Evolutionary conservation across 352 stramenopile genomes (phyloP).

Genomic region (Phytophthora tentaculata): DNA sequence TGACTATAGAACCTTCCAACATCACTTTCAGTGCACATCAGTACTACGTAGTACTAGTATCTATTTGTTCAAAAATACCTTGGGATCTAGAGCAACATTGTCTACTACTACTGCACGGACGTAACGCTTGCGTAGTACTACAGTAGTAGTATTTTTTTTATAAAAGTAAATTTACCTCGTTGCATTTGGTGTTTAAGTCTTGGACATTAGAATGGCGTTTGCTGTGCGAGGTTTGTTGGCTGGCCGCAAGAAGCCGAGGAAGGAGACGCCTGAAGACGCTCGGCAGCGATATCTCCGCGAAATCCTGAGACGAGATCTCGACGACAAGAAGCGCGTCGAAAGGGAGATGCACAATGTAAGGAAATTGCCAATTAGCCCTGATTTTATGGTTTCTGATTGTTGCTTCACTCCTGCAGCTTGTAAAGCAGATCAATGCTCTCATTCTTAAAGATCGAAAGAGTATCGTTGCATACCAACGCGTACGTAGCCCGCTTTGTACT

Average conservation of each 20-base stretch:
- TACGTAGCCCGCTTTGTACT: slow-evolving; percentile 28
- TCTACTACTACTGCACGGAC: no score
- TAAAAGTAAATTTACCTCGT: background rate
- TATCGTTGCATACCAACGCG: slow-evolving; percentile 53
- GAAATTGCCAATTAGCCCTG: background rate
- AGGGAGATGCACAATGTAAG: slow-evolving; percentile 56
- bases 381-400: background rate
- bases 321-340: slow-evolving; percentile 42
- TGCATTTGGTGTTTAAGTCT: background rate
- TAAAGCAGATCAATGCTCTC: slow-evolving; percentile 72
- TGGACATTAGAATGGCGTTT: slow-evolving; percentile 6
- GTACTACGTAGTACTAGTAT: no score
- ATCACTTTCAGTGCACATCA: slow-evolving; percentile 26
- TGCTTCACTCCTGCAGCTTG: slow-evolving; percentile 44
- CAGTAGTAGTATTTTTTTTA: no score
- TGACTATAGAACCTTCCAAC: slow-evolving; percentile 79
- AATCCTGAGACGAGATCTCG: slow-evolving; percentile 45
- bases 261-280: slow-evolving; percentile 45
- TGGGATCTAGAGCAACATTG: no score
- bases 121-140: no score
- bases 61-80: no score
- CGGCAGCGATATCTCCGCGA: slow-evolving; percentile 48
- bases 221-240: slow-evolving; percentile 12
- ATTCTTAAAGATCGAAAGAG: slow-evolving; percentile 67
- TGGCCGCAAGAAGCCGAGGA: slow-evolving; percentile 37